Percentiles rank a stretch among this genome's conserved stretches.
phyloP scores from a whole-genome alignment of 495 filamentous ascomycete genomes.

The Penicillium verhagenii region DNA sequence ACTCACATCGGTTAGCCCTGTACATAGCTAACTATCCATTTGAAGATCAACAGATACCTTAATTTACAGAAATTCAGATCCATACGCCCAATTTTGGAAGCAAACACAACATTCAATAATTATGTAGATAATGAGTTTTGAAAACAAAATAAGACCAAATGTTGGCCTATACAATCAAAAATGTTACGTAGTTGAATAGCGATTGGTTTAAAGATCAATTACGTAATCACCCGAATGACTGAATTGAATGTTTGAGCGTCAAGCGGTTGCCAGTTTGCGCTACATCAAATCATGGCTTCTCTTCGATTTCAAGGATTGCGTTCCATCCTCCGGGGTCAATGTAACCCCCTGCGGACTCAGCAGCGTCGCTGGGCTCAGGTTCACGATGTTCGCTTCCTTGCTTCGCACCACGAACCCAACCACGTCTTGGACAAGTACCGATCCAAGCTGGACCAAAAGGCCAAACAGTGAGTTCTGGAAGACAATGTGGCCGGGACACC shows the following conservation, averaged over 20 bases:
- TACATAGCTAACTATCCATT: too few relatives aligned
- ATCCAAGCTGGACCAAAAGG: constrained; percentile 81
- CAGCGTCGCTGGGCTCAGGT: constrained; percentile 91
- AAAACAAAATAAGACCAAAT: too few relatives aligned
- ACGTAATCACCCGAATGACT: neutral
- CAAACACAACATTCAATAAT: too few relatives aligned
- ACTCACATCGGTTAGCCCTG: too few relatives aligned
- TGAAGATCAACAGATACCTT: too few relatives aligned
- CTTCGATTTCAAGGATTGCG: constrained; percentile 33
- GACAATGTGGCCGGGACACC: too few relatives aligned
- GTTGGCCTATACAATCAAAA: too few relatives aligned
- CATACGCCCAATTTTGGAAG: too few relatives aligned
- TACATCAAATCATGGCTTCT: constrained; percentile 31
- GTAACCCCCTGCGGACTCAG: constrained; percentile 30
- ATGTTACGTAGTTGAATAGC: too few relatives aligned
- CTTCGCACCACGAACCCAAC: constrained; percentile 60
- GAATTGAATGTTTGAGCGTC: neutral
- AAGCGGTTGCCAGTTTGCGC: neutral
- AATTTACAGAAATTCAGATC: too few relatives aligned
- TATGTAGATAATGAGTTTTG: too few relatives aligned
- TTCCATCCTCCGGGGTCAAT: constrained; percentile 26
- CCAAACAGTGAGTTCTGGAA: constrained; percentile 59
- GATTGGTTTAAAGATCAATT: neutral
- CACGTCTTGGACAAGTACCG: constrained; percentile 80
- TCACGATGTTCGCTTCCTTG: constrained; percentile 87